phyloP scores from a whole-genome alignment of 495 filamentous ascomycete species.

The Hypoxylon cercidicola region DNA sequence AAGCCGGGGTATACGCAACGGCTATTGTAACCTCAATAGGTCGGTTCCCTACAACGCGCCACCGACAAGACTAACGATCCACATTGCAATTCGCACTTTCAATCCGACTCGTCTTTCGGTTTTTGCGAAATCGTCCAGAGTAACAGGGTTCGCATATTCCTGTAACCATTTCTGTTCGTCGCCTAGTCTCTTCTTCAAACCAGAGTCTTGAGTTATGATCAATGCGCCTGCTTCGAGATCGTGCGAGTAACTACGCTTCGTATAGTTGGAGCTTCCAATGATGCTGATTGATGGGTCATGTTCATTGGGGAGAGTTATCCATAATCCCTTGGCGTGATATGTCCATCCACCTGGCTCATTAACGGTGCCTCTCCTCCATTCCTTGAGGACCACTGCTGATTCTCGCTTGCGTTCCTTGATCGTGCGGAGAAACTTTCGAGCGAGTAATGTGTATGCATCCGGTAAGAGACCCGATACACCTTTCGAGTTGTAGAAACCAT shows the following conservation, averaged over 20 bases:
- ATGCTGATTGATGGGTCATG: conserved; percentile 77
- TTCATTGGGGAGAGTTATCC: conserved; percentile 77
- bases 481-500: conserved; percentile 92
- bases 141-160: conserved; percentile 72
- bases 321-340: conserved; percentile 97
- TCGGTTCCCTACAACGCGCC: conserved; percentile 66
- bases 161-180: conserved; percentile 83
- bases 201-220: conserved; percentile 82
- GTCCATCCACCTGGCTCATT: conserved; percentile 88
- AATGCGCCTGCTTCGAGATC: conserved; percentile 89
- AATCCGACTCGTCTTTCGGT: conserved; percentile 84
- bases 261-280: conserved; percentile 95
- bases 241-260: conserved; percentile 87
- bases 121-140: conserved; percentile 77
- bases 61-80: conserved; percentile 80
- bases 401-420: conserved; percentile 70
- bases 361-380: conserved; percentile 88
- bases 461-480: conserved; percentile 92
- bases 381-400: conserved; percentile 73
- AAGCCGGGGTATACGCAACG: background rate
- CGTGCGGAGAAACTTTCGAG: conserved; percentile 79
- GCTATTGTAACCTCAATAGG: conserved; percentile 2
- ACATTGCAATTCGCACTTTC: conserved; percentile 89
- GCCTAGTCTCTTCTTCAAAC: conserved; percentile 74
- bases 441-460: conserved; percentile 88